Conservation (phyloP, 2,329 filamentous ascomycete genomes). For the Aspergillus luchuensis region DNA sequence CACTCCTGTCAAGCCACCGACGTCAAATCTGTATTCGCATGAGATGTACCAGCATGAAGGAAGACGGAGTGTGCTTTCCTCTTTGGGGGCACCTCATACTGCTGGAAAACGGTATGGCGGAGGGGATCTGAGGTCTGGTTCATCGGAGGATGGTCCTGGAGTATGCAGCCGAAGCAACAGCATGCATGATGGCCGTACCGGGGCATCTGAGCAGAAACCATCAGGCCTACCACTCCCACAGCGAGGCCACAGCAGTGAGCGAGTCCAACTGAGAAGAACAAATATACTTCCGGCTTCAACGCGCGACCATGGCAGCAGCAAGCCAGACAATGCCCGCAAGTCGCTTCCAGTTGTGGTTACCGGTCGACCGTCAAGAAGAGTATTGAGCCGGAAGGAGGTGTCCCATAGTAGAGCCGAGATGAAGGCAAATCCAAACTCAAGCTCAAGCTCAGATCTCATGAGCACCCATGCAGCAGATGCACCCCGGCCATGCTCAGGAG, state of each 20-base stretch:
- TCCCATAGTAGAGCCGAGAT: not conserved
- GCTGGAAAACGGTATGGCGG: not conserved
- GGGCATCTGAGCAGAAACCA: not conserved
- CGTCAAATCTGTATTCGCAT: conserved; percentile 17
- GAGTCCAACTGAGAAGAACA: not conserved
- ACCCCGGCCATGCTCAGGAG: not conserved
- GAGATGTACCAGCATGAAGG: conserved; percentile 18
- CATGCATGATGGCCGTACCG: not conserved
- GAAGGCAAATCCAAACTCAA: not conserved
- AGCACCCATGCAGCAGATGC: not conserved
- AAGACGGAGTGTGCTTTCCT: conserved; percentile 18
- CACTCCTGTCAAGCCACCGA: conserved; percentile 14
- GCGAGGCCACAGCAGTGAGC: not conserved
- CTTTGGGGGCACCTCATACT: conserved; percentile 8
- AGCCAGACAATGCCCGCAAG: not conserved
- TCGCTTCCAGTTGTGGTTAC: not conserved
- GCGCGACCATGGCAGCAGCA: not conserved
- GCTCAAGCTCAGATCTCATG: not conserved
- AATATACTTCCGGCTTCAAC: not conserved
- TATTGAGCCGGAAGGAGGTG: not conserved
- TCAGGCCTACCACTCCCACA: not conserved
- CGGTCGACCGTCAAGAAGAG: not conserved
- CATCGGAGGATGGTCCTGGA: not conserved
- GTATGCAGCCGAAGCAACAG: not conserved
- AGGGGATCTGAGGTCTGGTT: too few species aligned